Evolutionary conservation across 495 filamentous ascomycete species (phyloP).

Genomic region (Pseudoneurospora amorphoporcata): DNA sequence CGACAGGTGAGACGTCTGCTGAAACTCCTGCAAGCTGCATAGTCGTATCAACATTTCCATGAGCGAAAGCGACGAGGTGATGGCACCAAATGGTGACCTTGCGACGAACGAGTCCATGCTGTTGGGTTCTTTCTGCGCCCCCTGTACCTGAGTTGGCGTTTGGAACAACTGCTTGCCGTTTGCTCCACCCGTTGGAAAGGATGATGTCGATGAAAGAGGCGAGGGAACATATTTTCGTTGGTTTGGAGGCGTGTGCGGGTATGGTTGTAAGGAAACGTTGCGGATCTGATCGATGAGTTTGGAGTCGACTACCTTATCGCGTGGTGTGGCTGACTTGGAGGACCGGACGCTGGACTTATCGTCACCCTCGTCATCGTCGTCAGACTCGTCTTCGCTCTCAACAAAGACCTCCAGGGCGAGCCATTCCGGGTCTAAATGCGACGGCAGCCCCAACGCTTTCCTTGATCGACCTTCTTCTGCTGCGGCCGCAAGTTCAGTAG

Average conservation of each 20-base stretch:
- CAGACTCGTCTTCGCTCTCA: constrained; percentile 43
- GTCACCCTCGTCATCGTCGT: constrained; percentile 23
- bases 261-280: constrained; percentile 27
- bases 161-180: neutral
- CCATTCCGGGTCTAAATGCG: constrained; percentile 86
- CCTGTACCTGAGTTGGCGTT: neutral
- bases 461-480: constrained; percentile 5
- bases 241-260: constrained; percentile 11
- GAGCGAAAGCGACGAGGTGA: constrained; percentile 80
- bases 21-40: constrained; percentile 89
- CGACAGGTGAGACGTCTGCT: constrained; percentile 83
- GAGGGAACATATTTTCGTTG: neutral
- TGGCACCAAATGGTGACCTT: constrained; percentile 34
- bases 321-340: neutral
- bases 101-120: constrained; percentile 11
- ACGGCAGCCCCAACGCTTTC: constrained; percentile 57
- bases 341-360: constrained; percentile 4
- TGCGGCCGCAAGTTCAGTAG: neutral
- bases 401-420: constrained; percentile 84
- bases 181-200: neutral
- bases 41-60: constrained; percentile 91
- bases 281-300: constrained; percentile 31
- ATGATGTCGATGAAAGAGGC: neutral
- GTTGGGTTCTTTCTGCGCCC: neutral
- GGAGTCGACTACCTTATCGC: constrained; percentile 21